A percentile compares a stretch with the other conserved stretches of the same genome.
These are phyloP conservation scores for Ceratocystis papillata DNA, from an alignment of 2,329 filamentous ascomycete genomes.

Conservation along the genomic window DNA sequence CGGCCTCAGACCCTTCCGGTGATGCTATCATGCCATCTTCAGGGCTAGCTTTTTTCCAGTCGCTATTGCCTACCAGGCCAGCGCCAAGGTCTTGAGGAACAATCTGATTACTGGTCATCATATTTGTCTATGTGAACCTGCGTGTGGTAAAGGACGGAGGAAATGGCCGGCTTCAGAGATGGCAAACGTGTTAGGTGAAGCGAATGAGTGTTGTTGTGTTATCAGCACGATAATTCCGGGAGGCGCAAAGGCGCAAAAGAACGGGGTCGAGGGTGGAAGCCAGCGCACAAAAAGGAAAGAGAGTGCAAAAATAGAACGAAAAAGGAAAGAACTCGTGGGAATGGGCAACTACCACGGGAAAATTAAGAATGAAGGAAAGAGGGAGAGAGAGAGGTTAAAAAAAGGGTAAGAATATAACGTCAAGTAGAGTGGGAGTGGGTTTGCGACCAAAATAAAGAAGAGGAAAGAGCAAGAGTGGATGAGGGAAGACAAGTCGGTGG, in stretches of 20 bases:
- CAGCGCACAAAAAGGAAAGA: slow-evolving; percentile 10
- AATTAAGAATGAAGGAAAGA: not conserved
- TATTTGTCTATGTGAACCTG: not conserved
- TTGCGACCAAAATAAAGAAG: slow-evolving; percentile 8
- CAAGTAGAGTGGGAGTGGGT: not conserved
- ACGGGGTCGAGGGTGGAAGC: not conserved
- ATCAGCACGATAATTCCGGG: not conserved
- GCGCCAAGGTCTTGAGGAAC: slow-evolving; percentile 20
- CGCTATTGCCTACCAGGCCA: not conserved
- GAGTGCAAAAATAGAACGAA: not conserved
- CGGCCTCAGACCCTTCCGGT: slow-evolving; percentile 30
- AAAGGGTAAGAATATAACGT: not conserved
- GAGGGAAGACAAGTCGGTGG: slow-evolving; percentile 1
- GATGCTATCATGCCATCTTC: slow-evolving; percentile 27
- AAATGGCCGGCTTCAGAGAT: not conserved
- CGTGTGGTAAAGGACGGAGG: not conserved
- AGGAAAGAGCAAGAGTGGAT: not conserved
- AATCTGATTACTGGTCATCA: not conserved
- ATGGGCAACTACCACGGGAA: not conserved
- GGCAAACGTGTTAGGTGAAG: not conserved
- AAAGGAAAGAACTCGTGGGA: not conserved
- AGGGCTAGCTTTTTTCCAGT: slow-evolving; percentile 13
- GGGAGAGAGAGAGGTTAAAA: not conserved
- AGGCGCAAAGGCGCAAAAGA: slow-evolving; percentile 6
- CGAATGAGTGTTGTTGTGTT: not conserved